Percentiles rank a stretch among this genome's conserved stretches.
Evolutionary conservation across 208 protist genomes (phyloP).

Genomic region (Leishmania aethiopica): DNA sequence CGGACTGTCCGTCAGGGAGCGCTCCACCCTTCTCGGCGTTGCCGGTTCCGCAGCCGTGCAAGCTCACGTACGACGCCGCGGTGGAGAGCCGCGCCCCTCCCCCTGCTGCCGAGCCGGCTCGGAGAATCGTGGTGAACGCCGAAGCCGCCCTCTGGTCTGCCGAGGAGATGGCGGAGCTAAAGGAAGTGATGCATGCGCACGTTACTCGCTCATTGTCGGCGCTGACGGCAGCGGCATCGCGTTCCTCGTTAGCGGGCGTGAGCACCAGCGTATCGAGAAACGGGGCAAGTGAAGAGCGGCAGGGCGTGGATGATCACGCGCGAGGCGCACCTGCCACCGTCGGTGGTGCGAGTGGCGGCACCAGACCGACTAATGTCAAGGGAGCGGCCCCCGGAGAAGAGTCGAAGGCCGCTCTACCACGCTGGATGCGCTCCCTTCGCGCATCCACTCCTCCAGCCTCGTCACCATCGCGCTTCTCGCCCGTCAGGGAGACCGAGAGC

Average conservation of each 20-base stretch:
- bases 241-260: not conserved
- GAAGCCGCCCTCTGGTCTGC: not conserved
- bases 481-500: not conserved
- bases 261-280: not conserved
- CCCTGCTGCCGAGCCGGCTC: not conserved
- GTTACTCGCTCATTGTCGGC: not conserved
- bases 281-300: not conserved
- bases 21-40: not conserved
- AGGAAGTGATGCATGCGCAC: constrained; percentile 6
- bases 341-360: not conserved
- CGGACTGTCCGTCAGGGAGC: not conserved
- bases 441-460: not conserved
- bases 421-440: constrained; percentile 1
- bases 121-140: not conserved
- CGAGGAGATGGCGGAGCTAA: constrained; percentile 13
- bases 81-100: not conserved
- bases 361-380: not conserved
- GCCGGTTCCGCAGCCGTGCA: not conserved
- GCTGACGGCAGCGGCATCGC: not conserved
- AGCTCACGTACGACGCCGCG: not conserved
- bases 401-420: constrained; percentile 1
- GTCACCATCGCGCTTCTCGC: not conserved
- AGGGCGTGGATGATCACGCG: not conserved
- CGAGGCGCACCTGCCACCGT: not conserved
- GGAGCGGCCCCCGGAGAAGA: not conserved